A percentile compares a stretch with the other conserved stretches of the same genome.
Evolutionary conservation across 352 stramenopile genomes (phyloP).

Genomic region (Pythium oligandrum): DNA sequence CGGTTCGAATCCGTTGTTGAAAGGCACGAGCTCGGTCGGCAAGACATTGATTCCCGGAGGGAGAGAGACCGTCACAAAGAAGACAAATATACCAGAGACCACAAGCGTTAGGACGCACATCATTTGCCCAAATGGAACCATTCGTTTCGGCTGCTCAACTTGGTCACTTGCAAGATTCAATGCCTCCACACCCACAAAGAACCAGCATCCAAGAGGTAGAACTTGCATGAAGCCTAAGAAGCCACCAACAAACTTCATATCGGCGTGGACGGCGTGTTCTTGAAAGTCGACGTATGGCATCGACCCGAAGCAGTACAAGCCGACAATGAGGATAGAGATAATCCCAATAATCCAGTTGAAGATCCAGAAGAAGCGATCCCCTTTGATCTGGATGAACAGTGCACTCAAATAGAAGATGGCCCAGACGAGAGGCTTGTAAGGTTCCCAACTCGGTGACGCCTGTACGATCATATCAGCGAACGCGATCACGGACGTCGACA

Average conservation of each 20-base stretch:
- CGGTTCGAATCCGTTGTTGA: constrained; percentile 11
- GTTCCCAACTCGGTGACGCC: background rate
- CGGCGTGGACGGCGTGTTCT: background rate
- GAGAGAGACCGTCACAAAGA: constrained; percentile 13
- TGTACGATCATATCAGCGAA: constrained; percentile 1
- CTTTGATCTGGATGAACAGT: constrained; percentile 12
- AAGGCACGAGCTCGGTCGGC: constrained; percentile 3
- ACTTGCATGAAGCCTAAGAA: constrained; percentile 14
- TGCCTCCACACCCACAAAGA: constrained; percentile 22
- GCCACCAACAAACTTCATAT: constrained; percentile 5
- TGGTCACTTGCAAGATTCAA: constrained; percentile 17
- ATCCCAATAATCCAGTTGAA: constrained; percentile 13
- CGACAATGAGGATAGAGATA: constrained; percentile 8
- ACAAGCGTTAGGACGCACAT: constrained; percentile 8
- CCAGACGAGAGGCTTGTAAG: constrained; percentile 5
- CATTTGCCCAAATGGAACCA: constrained; percentile 18
- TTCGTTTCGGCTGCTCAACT: background rate
- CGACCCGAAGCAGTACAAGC: constrained; percentile 15
- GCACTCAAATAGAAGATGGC: constrained; percentile 15
- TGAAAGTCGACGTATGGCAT: constrained; percentile 5
- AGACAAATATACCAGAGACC: constrained; percentile 8
- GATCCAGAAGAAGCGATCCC: constrained; percentile 20
- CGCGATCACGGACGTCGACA: background rate
- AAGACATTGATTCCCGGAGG: constrained; percentile 3
- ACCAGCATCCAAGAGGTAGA: constrained; percentile 18